A percentile compares a stretch with the other conserved stretches of the same genome.
Conservation (phyloP, 257 asterid species). For the Haberlea rhodopensis region DNA sequence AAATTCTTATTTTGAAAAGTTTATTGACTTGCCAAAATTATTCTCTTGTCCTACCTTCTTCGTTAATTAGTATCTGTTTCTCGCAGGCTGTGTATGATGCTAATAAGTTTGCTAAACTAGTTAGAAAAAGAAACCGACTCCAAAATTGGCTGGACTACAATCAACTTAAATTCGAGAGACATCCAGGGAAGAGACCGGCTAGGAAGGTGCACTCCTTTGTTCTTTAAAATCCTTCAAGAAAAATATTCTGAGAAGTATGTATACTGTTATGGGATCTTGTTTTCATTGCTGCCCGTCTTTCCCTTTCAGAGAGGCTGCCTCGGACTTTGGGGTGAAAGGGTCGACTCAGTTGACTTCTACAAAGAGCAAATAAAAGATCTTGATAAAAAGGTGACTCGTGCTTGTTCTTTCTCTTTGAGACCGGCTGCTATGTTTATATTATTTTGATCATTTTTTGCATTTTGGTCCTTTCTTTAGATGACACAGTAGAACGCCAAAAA, state of each 20-base stretch:
- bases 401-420: slow-evolving; percentile 11
- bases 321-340: slow-evolving; percentile 75
- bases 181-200: slow-evolving; percentile 78
- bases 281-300: slow-evolving; percentile 15
- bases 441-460: background rate
- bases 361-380: slow-evolving; percentile 59
- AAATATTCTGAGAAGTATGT: background rate
- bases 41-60: slow-evolving; percentile 18
- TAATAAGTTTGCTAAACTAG: slow-evolving; percentile 75
- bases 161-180: slow-evolving; percentile 83
- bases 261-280: background rate
- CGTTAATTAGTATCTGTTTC: slow-evolving; percentile 15
- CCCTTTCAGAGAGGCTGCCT: slow-evolving; percentile 70
- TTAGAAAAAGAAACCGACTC: slow-evolving; percentile 64
- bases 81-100: slow-evolving; percentile 84
- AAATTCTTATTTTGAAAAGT: background rate
- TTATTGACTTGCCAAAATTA: slow-evolving; percentile 1
- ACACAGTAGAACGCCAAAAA: slow-evolving; percentile 68
- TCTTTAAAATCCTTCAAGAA: slow-evolving; percentile 1
- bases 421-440: slow-evolving; percentile 11
- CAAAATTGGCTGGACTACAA: slow-evolving; percentile 94
- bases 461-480: slow-evolving; percentile 45
- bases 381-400: slow-evolving; percentile 59
- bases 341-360: slow-evolving; percentile 81
- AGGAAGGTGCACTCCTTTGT: slow-evolving; percentile 45